Evolutionary conservation across 345 rosid species (phyloP).

Genomic region (Sisymbrium altissimum): DNA sequence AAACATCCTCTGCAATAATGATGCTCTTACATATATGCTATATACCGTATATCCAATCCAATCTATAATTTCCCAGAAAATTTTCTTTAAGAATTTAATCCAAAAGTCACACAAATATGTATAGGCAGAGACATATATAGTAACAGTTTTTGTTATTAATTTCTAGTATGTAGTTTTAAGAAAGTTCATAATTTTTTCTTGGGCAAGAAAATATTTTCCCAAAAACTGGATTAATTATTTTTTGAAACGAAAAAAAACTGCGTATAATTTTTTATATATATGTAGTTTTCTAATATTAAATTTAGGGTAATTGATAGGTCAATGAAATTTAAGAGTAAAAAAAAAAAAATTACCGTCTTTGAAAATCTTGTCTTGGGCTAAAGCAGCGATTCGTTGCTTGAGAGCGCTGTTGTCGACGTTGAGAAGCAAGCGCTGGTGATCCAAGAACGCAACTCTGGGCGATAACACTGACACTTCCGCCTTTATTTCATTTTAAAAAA

Average conservation of each 20-base stretch:
- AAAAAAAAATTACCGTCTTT: constrained; percentile 59
- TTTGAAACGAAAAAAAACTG: too few species aligned
- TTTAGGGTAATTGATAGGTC: not conserved
- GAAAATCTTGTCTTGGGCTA: constrained; percentile 89
- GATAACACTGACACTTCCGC: constrained; percentile 86
- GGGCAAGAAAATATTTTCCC: not conserved
- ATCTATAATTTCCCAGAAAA: not conserved
- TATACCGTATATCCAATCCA: too few species aligned
- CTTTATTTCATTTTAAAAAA: constrained; percentile 40
- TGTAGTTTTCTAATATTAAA: not conserved
- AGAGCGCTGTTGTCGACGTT: constrained; percentile 81
- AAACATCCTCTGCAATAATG: too few species aligned
- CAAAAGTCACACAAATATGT: not conserved
- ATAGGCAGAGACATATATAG: not conserved
- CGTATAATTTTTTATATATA: too few species aligned
- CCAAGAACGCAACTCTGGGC: constrained; percentile 77
- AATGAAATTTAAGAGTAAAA: not conserved
- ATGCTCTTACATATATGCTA: not conserved
- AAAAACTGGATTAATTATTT: too few species aligned
- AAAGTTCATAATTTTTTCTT: not conserved
- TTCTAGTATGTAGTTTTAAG: not conserved
- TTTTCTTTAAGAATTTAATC: not conserved
- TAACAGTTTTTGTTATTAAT: not conserved
- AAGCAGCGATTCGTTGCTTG: constrained; percentile 92
- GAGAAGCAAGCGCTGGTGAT: constrained; percentile 83